These are phyloP conservation scores for Dictyophora rubrovolvata DNA, from an alignment of 768 basidiomycete species.

Conservation along the genomic window DNA sequence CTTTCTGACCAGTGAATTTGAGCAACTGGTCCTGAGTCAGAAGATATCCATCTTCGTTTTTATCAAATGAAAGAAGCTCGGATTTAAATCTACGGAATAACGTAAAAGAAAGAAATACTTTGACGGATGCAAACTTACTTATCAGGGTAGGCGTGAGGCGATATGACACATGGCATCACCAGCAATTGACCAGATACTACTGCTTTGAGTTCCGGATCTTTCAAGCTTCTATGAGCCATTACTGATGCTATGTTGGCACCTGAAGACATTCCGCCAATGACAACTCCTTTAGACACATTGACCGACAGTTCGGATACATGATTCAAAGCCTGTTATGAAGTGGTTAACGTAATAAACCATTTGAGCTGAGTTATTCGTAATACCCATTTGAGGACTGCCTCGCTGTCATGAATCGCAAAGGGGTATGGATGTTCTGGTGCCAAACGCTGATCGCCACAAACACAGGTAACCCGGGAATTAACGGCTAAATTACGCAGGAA, in stretches of 20 bases:
- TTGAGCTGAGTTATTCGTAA: neutral
- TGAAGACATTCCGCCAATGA: slow-evolving; percentile 18
- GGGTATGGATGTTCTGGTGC: slow-evolving; percentile 21
- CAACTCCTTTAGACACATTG: slow-evolving; percentile 15
- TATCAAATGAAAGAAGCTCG: slow-evolving; percentile 16
- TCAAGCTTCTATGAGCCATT: slow-evolving; percentile 15
- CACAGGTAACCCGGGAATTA: slow-evolving; percentile 13
- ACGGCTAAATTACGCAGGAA: slow-evolving; percentile 13
- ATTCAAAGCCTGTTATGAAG: slow-evolving; percentile 3
- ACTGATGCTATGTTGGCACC: slow-evolving; percentile 17
- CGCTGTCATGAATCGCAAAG: slow-evolving; percentile 15
- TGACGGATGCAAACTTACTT: slow-evolving; percentile 12
- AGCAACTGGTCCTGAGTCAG: slow-evolving; percentile 2
- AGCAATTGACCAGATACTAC: slow-evolving; percentile 19
- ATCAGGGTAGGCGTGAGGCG: slow-evolving; percentile 14
- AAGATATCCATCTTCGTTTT: slow-evolving; percentile 15
- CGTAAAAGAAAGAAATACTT: neutral
- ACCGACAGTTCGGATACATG: slow-evolving; percentile 10
- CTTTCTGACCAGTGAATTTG: neutral
- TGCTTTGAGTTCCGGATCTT: slow-evolving; percentile 15
- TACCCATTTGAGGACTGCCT: slow-evolving; percentile 19
- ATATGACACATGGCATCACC: slow-evolving; percentile 13
- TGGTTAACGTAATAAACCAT: neutral
- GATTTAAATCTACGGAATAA: slow-evolving; percentile 13
- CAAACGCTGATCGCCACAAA: slow-evolving; percentile 12